A percentile compares a stretch with the other conserved stretches of the same genome.
phyloP scores from a whole-genome alignment of 345 rosid species.

The Sisymbrium irio region DNA sequence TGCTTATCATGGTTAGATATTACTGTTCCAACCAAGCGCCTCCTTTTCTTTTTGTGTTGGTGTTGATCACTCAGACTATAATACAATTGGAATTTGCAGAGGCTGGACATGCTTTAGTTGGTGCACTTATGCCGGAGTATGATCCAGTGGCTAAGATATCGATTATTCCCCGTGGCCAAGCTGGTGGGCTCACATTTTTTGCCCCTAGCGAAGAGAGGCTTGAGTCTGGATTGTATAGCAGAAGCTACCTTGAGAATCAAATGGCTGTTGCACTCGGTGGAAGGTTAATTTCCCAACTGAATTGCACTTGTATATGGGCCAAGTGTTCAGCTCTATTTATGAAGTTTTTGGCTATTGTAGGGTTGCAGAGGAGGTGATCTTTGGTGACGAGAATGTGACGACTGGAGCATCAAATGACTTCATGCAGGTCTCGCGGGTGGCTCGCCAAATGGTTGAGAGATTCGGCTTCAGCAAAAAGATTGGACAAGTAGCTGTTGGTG shows the following conservation, averaged over 20 bases:
- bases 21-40: not conserved
- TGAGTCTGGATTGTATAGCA: constrained; percentile 90
- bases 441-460: constrained; percentile 98
- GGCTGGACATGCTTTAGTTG: constrained; percentile 96
- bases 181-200: constrained; percentile 91
- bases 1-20: constrained; percentile 73
- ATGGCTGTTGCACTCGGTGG: constrained; percentile 99
- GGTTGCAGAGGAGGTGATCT: constrained; percentile 94
- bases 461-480: constrained; percentile 95
- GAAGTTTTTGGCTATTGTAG: constrained; percentile 32
- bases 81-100: constrained; percentile 38
- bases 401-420: constrained; percentile 98
- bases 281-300: constrained; percentile 49
- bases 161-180: constrained; percentile 94
- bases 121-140: constrained; percentile 93
- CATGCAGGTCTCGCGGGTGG: constrained; percentile 97
- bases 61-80: not conserved
- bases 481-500: constrained; percentile 92
- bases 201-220: constrained; percentile 97
- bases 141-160: constrained; percentile 96
- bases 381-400: constrained; percentile 84
- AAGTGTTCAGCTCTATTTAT: not conserved
- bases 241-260: constrained; percentile 95
- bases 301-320: too few relatives aligned
- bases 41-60: not conserved